phyloP scores from a whole-genome alignment of 208 protist genomes.

The Herpetomonas samuelpessoai region DNA sequence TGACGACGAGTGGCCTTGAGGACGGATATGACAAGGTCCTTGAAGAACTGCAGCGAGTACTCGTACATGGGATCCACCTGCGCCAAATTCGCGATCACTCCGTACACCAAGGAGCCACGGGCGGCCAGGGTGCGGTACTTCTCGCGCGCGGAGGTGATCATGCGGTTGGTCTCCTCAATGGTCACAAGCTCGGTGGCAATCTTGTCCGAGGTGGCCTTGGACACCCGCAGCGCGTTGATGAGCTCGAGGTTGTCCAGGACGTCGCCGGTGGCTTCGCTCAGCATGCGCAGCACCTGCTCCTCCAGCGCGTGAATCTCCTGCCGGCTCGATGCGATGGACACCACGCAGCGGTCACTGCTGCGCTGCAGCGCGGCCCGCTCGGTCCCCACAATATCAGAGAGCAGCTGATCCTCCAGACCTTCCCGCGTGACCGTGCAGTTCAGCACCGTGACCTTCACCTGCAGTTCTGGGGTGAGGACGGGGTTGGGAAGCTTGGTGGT shows the following conservation, averaged over 20 bases:
- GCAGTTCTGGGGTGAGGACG: conserved; percentile 93
- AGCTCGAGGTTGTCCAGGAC: conserved; percentile 95
- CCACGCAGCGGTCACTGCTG: conserved; percentile 85
- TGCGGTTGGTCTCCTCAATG: conserved; percentile 91
- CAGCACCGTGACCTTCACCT: conserved; percentile 91
- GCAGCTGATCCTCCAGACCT: conserved; percentile 92
- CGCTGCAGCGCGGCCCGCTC: conserved; percentile 88
- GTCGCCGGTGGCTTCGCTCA: conserved; percentile 91
- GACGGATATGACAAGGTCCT: conserved; percentile 82
- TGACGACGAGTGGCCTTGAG: conserved; percentile 63
- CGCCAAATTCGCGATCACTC: conserved; percentile 90
- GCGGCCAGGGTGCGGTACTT: conserved; percentile 90
- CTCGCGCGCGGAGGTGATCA: conserved; percentile 91
- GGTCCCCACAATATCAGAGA: conserved; percentile 85
- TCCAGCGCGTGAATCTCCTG: conserved; percentile 92
- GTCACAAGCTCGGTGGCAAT: conserved; percentile 89
- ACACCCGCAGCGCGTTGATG: conserved; percentile 91
- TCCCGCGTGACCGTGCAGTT: conserved; percentile 93
- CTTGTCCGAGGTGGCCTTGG: conserved; percentile 89
- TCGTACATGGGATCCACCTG: conserved; percentile 94
- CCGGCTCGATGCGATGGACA: conserved; percentile 92
- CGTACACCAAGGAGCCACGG: conserved; percentile 94
- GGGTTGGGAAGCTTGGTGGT: conserved; percentile 95
- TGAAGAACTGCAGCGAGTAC: conserved; percentile 92
- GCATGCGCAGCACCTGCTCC: conserved; percentile 91